Percentiles rank a stretch among this genome's conserved stretches.
Evolutionary conservation across 2,329 filamentous ascomycete genomes (phyloP).

Genomic region (Penicillium hesseltinei): DNA sequence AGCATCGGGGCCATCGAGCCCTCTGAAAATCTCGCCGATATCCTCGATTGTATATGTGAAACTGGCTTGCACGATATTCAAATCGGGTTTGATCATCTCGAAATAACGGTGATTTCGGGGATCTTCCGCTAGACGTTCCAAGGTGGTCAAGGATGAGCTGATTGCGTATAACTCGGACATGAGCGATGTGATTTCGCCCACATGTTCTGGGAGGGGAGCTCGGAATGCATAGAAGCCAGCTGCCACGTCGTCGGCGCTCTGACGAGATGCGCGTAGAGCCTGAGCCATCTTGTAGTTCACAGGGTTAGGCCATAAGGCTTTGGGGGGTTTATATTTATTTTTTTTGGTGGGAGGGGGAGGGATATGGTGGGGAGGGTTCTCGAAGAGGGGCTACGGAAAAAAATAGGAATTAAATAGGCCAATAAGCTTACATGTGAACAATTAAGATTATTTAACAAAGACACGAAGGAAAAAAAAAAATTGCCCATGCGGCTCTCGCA

Average conservation of each 20-base stretch:
- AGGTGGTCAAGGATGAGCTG: slow-evolving; percentile 49
- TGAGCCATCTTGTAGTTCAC: slow-evolving; percentile 38
- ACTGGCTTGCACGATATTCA: slow-evolving; percentile 50
- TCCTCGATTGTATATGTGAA: slow-evolving; percentile 53
- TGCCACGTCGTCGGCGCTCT: slow-evolving; percentile 54
- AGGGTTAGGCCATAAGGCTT: slow-evolving; percentile 22
- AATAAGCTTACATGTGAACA: slow-evolving; percentile 8
- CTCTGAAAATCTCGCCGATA: slow-evolving; percentile 48
- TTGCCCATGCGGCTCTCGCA: slow-evolving; percentile 26
- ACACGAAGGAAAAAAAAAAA: slow-evolving; percentile 1
- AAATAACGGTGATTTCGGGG: slow-evolving; percentile 41
- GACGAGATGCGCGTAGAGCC: slow-evolving; percentile 44
- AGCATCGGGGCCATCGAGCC: slow-evolving; percentile 32
- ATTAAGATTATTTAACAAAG: slow-evolving; percentile 13
- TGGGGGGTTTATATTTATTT: not conserved
- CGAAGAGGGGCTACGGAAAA: slow-evolving; percentile 1
- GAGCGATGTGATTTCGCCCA: slow-evolving; percentile 53
- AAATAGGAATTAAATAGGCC: not conserved
- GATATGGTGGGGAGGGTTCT: not conserved
- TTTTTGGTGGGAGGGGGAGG: not conserved
- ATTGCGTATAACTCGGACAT: slow-evolving; percentile 57
- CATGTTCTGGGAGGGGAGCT: slow-evolving; percentile 50
- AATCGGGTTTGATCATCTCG: slow-evolving; percentile 45
- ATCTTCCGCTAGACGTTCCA: slow-evolving; percentile 47
- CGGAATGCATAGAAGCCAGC: slow-evolving; percentile 52